Base-by-base conservation (phyloP, 495 filamentous ascomycete species). In the Daldinia loculata region DNA sequence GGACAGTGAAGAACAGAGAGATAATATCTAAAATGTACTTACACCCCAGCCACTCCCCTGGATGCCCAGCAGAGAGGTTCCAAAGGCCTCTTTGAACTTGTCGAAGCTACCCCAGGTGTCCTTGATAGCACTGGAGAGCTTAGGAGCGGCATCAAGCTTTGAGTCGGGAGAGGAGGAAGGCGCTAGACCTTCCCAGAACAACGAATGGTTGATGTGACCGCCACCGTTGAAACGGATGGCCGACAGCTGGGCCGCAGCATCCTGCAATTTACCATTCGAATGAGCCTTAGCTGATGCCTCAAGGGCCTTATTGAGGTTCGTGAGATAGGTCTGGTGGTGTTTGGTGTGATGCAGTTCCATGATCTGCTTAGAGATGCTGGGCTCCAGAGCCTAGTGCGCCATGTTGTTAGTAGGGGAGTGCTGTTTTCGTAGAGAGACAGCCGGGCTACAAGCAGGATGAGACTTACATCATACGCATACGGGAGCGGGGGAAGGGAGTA, bases 101-200 rank as follows among this genome's bases (percentile, higher is more conserved):
- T 89, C 88, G 57, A 96, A 78, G 71, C 87, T 87, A 58, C 92
- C 92, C 80, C 81, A 85, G 51, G 77, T 86, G 90, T 66, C 24
- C 74, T 89, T 85, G 74, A 96, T 93, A 41, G 86, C 88, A 68
- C 82, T 81, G 34, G 81, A 80, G 34, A 96, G 82, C 63, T 81
- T 78, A 7, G 89, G 89, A 1, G 85, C 87, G 0, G 90, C 84
- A 2, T 76, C 82, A 22, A 88, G 81, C 74, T 90, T 88, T 4
- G 75, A 65, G 29, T 74, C 70, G 6, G 65, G 62, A 8, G 75
- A 75, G 2, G 73, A 74, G 58, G 89, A 87, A 12, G 94, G 94
- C 5, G 93, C 90, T 59, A 97, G 80, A 82, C 95, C 95, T 85
- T 94, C 89, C 94, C 94, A 97, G 85, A 97, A 97, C 24, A 97